Evolutionary conservation across 2,329 filamentous ascomycete species (phyloP), one percentile per base, ranked within the genome.

Genomic region (Teratosphaeria destructans): DNA sequence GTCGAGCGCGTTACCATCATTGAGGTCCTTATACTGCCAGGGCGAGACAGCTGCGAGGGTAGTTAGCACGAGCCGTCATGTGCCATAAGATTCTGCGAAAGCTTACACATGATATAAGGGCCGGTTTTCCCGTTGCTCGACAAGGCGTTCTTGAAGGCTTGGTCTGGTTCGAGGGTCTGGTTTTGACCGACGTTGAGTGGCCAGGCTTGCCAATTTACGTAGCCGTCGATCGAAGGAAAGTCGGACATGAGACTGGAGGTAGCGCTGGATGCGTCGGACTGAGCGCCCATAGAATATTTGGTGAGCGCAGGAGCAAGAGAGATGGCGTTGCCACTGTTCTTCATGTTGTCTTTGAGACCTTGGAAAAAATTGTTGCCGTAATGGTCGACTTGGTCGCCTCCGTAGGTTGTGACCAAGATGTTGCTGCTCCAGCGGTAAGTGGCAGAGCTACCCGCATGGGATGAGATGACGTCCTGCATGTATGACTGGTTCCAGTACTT

Each of bases 121-220:
- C 73, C 73, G 14, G 64, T 68, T 61, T 67, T 66, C 60, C 68
- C 68, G 52, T 70, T 68, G 61, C 67, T 68, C 60, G 68, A 67
- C 53, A 74, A 55, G 10, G 70, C 68, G 14, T 62, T 65, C 64
- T 72, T 68, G 69, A 75, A 73, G 29, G 70, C 67, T 53, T 68
- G 59, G 61, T 75, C 73, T 34, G 70, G 64, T 11, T 63, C 64
- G 59, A 61, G 61, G 43, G 69, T 72, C 55, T 69, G 67, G 65
- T 73, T 72, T 52, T 59, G 43, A n/a, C 68, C 59, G 52, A 63
- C 60, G 63, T 71, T 62, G 52, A 72, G 67, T 23, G 72, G 72
- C 72, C 72, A 74, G n/a, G 72, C 71, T 65, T 74, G 72, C 72
- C 72, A 74, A 65, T 74, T 74, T 63, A 73, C 66, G 64, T 70